Evolutionary conservation across 371 early-diverging fungal species (phyloP).

Genomic region (Rhizomucor pusillus): DNA sequence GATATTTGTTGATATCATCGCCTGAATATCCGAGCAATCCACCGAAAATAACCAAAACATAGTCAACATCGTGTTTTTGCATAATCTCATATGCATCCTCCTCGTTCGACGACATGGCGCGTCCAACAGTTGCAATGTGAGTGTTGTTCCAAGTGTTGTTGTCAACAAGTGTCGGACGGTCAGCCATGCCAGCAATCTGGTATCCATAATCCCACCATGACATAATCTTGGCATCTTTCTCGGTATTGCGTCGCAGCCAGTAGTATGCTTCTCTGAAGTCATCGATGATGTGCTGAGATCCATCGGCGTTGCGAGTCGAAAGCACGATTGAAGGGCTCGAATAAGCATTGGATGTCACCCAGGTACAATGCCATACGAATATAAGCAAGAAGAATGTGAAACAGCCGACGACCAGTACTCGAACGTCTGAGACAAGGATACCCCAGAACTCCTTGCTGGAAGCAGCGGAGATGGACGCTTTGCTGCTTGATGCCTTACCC

Average conservation of each 20-base stretch:
- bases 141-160: constrained; percentile 99
- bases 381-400: constrained; percentile 67
- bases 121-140: constrained; percentile 98
- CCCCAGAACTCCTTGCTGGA: constrained; percentile 19
- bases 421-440: constrained; percentile 42
- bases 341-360: constrained; percentile 97
- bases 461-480: not conserved
- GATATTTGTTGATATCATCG: constrained; percentile 99
- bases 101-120: constrained; percentile 90
- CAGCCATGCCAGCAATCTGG: constrained; percentile 99
- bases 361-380: constrained; percentile 97
- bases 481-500: constrained; percentile 6
- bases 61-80: constrained; percentile 91
- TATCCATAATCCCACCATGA: constrained; percentile 99
- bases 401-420: constrained; percentile 50
- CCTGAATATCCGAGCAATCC: constrained; percentile 96
- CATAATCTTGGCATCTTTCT: constrained; percentile 90
- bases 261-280: constrained; percentile 99
- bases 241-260: constrained; percentile 97
- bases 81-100: constrained; percentile 89
- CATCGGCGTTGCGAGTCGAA: constrained; percentile 83
- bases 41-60: constrained; percentile 96
- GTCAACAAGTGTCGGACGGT: constrained; percentile 96
- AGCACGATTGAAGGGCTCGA: constrained; percentile 99
- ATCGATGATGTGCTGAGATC: constrained; percentile 93